Base-by-base conservation (phyloP, 345 rosid genomes). In the Eucalyptus cladocalyx region DNA sequence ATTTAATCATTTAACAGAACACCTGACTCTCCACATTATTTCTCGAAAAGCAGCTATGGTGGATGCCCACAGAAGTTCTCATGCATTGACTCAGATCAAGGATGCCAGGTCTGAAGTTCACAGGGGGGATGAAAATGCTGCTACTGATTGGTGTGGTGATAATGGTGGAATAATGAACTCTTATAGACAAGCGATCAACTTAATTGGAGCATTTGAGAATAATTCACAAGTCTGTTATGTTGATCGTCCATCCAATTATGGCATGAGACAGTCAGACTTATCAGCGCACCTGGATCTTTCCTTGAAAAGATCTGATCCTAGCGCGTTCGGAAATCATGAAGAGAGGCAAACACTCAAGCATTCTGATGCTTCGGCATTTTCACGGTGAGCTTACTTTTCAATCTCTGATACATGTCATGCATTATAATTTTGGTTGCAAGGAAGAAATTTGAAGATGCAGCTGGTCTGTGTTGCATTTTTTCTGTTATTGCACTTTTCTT, bases 311-410 rank as follows among this genome's bases (percentile, higher is more conserved):
- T 91, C 94, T 21, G 92, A 91, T 86, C 86, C 91, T 30, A 47
- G 89, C 72, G 85, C 90, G 86, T 92, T 92, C 8, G 96, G 93
- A 90, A 91, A 91, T 91, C 94, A 91, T 21, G 96, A 93, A 90
- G 97, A 94, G 89, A 91, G 89, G 86, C 93, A 92, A 26, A 90
- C 90, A 43, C 94, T 97, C 45, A 92, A 93, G 92, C 99, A 95
- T 76, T 96, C 99, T 67, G 92, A 92, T 94, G 95, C 97, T 92
- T 97, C 99, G 1, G 99, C 99, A 89, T 97, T 97, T 91, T 92
- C 97, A 11, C 92, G 96, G 99, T 95, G 89, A 92, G 96, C 51
- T 85, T 88, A 51, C 89, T 81, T 65, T 88, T n/a, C 58, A 42
- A 19, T 87, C 53, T 60, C 53, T 32, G 48, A n/a, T 65, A 18